Conservation (phyloP, 2,329 filamentous ascomycete species). For the Myriosclerotinia curreyana region DNA sequence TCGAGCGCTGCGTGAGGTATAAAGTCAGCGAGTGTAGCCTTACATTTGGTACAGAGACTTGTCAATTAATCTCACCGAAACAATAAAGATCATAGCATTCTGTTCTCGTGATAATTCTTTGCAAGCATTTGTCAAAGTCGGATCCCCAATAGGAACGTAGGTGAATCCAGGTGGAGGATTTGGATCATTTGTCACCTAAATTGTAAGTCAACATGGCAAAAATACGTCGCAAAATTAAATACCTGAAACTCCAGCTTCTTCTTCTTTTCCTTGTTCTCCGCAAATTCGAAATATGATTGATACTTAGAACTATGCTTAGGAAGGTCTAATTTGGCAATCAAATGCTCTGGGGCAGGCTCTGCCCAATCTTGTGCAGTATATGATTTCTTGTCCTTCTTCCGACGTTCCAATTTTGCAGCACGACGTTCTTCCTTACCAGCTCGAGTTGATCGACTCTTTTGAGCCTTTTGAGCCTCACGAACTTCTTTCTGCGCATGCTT, state of each 20-base stretch:
- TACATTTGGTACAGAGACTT: neutral
- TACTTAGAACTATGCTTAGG: constrained; percentile 49
- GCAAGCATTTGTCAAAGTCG: constrained; percentile 57
- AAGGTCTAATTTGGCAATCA: constrained; percentile 37
- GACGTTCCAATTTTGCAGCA: constrained; percentile 32
- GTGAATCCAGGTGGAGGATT: constrained; percentile 59
- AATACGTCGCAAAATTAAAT: constrained; percentile 31
- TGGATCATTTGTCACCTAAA: constrained; percentile 51
- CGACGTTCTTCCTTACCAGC: constrained; percentile 32
- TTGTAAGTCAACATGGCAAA: constrained; percentile 23
- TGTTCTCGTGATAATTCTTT: constrained; percentile 62
- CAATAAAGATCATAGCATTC: constrained; percentile 64
- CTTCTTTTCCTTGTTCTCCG: constrained; percentile 62
- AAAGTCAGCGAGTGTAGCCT: constrained; percentile 17
- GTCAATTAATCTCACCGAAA: constrained; percentile 51
- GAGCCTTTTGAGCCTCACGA: constrained; percentile 1
- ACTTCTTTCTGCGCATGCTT: neutral
- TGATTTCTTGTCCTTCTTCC: constrained; percentile 34
- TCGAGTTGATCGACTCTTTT: constrained; percentile 16
- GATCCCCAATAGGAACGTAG: constrained; percentile 62
- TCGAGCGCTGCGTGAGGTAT: constrained; percentile 26
- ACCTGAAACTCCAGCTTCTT: constrained; percentile 63
- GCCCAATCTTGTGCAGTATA: constrained; percentile 36
- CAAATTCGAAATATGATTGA: constrained; percentile 61
- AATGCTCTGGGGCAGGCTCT: constrained; percentile 34